phyloP scores from a whole-genome alignment of 768 basidiomycete genomes.

The Suillus alpinus region DNA sequence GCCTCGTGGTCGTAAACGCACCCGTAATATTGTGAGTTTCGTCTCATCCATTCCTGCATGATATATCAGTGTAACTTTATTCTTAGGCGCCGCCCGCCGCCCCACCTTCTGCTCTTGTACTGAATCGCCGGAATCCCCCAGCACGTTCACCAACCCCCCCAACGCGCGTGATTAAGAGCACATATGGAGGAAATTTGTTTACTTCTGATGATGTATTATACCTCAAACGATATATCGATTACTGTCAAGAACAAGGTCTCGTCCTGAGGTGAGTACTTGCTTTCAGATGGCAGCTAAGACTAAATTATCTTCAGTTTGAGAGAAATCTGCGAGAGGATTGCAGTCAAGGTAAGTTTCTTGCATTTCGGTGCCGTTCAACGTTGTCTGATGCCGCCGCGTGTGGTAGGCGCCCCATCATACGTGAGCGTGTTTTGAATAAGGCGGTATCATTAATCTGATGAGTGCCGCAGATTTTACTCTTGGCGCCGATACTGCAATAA shows the following conservation, averaged over 20 bases:
- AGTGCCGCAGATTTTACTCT: slow-evolving; percentile 67
- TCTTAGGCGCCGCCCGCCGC: slow-evolving; percentile 59
- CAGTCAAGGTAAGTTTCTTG: slow-evolving; percentile 58
- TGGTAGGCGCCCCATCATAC: slow-evolving; percentile 83
- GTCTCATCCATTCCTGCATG: not conserved
- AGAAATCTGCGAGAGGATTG: slow-evolving; percentile 86
- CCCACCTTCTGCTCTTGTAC: slow-evolving; percentile 63
- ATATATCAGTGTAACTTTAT: slow-evolving; percentile 8
- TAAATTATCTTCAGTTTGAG: slow-evolving; percentile 38
- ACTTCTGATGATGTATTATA: slow-evolving; percentile 82
- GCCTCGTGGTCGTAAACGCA: slow-evolving; percentile 67
- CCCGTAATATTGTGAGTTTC: slow-evolving; percentile 50
- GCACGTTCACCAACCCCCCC: slow-evolving; percentile 85
- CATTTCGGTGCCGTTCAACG: not conserved
- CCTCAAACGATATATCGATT: slow-evolving; percentile 86
- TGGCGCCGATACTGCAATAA: slow-evolving; percentile 93
- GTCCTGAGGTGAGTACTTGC: slow-evolving; percentile 59
- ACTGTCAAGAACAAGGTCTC: slow-evolving; percentile 84
- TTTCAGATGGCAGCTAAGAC: not conserved
- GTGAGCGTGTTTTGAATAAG: slow-evolving; percentile 37
- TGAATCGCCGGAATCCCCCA: slow-evolving; percentile 60
- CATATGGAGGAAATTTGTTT: slow-evolving; percentile 86
- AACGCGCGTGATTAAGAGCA: slow-evolving; percentile 80
- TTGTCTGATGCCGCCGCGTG: slow-evolving; percentile 5
- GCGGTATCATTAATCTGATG: not conserved